phyloP scores from a whole-genome alignment of 345 rosid species.

The Raphanus raphanistrum region DNA sequence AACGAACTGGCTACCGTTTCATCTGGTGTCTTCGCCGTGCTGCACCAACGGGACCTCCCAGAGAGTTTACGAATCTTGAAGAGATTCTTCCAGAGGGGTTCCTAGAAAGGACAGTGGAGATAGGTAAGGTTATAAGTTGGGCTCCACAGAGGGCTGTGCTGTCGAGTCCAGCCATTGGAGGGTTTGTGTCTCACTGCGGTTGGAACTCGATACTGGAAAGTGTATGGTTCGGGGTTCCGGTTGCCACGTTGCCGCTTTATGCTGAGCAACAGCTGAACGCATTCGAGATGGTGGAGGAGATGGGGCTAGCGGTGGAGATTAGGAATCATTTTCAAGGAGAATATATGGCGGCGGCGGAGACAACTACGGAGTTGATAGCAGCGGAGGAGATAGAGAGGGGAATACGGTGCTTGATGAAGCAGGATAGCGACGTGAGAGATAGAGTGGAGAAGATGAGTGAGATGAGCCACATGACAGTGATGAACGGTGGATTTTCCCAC shows the following conservation, averaged over 20 bases:
- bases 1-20: conserved; percentile 44
- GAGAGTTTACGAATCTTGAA: conserved; percentile 14
- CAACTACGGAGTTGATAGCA: background rate
- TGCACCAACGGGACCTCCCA: conserved; percentile 7
- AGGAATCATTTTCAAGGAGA: conserved; percentile 33
- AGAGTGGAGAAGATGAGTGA: conserved; percentile 43
- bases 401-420: conserved; percentile 47
- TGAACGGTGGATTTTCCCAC: conserved; percentile 56
- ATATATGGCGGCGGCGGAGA: background rate
- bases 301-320: conserved; percentile 49
- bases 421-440: conserved; percentile 23
- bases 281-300: conserved; percentile 45
- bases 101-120: conserved; percentile 36
- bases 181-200: conserved; percentile 45
- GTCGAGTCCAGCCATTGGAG: conserved; percentile 44
- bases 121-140: conserved; percentile 49
- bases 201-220: conserved; percentile 35
- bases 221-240: conserved; percentile 36
- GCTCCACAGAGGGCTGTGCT: conserved; percentile 49
- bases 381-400: conserved; percentile 51
- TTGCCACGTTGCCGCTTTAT: conserved; percentile 34
- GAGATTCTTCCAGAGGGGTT: conserved; percentile 48
- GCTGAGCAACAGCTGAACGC: conserved; percentile 48
- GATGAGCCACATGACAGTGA: conserved; percentile 34
- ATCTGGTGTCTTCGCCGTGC: conserved; percentile 53